Evolutionary conservation across 2,329 filamentous ascomycete species (phyloP).

Genomic region (Talaromyces sp.): DNA sequence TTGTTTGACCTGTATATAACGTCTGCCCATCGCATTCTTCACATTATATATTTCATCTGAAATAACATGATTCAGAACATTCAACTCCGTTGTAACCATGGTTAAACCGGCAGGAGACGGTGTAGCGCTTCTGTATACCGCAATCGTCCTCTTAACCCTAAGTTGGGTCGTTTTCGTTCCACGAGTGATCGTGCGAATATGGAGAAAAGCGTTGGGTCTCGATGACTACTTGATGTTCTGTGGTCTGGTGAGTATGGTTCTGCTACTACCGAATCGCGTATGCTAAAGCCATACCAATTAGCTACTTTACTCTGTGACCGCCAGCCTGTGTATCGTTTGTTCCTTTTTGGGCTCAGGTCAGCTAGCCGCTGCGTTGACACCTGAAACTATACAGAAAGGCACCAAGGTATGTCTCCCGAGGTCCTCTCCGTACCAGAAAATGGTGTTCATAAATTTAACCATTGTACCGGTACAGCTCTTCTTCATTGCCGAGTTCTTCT

Average conservation of each 20-base stretch:
- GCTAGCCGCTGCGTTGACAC: background rate
- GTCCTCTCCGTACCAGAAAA: background rate
- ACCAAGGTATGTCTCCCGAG: conserved; percentile 3
- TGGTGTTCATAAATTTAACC: too few species aligned
- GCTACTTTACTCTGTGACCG: conserved; percentile 2
- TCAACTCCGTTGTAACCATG: background rate
- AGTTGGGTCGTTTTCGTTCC: conserved; percentile 1
- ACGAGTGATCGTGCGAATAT: conserved; percentile 2
- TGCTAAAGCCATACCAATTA: background rate
- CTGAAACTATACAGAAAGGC: background rate
- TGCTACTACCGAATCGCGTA: background rate
- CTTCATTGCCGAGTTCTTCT: conserved; percentile 15
- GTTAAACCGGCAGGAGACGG: conserved; percentile 10
- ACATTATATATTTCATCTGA: background rate
- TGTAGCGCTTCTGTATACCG: conserved; percentile 3
- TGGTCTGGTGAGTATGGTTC: background rate
- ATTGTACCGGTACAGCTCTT: background rate
- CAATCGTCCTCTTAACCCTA: conserved; percentile 3
- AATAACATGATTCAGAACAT: background rate
- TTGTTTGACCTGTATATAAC: background rate
- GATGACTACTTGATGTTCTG: conserved; percentile 8
- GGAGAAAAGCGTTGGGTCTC: conserved; percentile 8
- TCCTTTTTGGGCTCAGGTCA: conserved; percentile 8
- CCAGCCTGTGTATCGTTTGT: conserved; percentile 9
- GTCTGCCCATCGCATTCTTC: background rate